Evolutionary conservation across 2,329 filamentous ascomycete genomes (phyloP).

Genomic region (Lecanicillium sp.): DNA sequence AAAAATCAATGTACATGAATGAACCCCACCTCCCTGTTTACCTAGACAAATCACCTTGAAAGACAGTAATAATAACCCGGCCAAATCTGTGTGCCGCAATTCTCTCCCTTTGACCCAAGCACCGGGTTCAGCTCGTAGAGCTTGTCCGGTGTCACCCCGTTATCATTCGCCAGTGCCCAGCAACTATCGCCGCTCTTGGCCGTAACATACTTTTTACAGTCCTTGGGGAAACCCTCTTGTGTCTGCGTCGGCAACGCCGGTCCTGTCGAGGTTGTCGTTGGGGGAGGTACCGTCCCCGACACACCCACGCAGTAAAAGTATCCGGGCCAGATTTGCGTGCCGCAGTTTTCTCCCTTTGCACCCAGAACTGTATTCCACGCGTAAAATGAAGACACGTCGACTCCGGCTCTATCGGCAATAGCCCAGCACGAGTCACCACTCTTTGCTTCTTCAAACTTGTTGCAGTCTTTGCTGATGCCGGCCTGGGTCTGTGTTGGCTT

Average conservation of each 20-base stretch:
- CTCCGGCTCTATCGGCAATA: neutral
- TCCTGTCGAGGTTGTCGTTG: neutral
- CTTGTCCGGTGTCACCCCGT: neutral
- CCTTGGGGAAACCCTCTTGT: neutral
- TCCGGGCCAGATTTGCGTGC: slow-evolving; percentile 12
- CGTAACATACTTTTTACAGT: neutral
- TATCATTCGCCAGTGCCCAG: neutral
- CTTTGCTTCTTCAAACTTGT: slow-evolving; percentile 6
- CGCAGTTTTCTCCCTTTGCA: slow-evolving; percentile 16
- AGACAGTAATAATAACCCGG: slow-evolving; percentile 1
- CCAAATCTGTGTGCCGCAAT: neutral
- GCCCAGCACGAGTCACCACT: slow-evolving; percentile 1
- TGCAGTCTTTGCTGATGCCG: slow-evolving; percentile 8
- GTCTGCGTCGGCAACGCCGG: neutral
- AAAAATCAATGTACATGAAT: too few species aligned
- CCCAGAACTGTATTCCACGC: slow-evolving; percentile 9
- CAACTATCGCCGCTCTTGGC: slow-evolving; percentile 1
- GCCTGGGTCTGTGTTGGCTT: slow-evolving; percentile 9
- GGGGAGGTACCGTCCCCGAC: neutral
- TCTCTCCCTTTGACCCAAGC: neutral
- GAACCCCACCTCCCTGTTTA: too few species aligned
- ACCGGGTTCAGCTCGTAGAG: neutral
- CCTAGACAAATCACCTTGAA: too few species aligned
- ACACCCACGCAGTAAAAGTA: slow-evolving; percentile 18
- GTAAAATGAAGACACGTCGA: neutral